These are phyloP conservation scores for Leishmania major DNA, from an alignment of 208 protist genomes.

Conservation along the genomic window DNA sequence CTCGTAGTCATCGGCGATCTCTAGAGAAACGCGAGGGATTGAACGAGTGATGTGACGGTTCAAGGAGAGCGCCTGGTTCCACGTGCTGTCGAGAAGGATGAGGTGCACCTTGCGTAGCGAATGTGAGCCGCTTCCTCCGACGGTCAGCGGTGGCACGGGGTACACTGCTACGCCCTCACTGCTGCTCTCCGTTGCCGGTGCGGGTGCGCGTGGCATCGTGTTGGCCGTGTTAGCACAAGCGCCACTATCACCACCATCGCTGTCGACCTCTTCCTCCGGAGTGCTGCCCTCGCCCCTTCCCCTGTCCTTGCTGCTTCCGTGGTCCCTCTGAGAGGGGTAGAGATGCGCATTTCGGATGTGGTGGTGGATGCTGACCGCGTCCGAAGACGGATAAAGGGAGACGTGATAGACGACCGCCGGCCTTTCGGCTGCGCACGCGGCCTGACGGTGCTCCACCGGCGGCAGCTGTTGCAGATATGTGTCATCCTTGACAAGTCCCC, in stretches of 20 bases:
- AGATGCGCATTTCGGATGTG: slow-evolving; percentile 16
- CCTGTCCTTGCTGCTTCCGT: not conserved
- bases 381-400: slow-evolving; percentile 53
- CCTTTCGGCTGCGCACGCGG: not conserved
- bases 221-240: not conserved
- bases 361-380: slow-evolving; percentile 19
- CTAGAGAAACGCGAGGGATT: slow-evolving; percentile 67
- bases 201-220: not conserved
- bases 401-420: slow-evolving; percentile 19
- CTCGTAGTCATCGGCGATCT: slow-evolving; percentile 51
- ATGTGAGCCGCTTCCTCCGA: not conserved
- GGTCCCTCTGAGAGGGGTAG: not conserved
- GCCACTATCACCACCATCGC: not conserved
- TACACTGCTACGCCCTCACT: not conserved
- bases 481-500: slow-evolving; percentile 74
- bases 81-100: slow-evolving; percentile 80
- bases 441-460: not conserved
- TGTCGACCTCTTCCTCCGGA: not conserved
- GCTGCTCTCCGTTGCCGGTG: not conserved
- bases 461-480: slow-evolving; percentile 31
- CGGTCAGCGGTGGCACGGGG: not conserved
- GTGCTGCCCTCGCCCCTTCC: not conserved
- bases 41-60: slow-evolving; percentile 63
- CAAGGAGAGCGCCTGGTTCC: slow-evolving; percentile 75
- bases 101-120: slow-evolving; percentile 46